phyloP scores from a whole-genome alignment of 345 rosid species.

The Excoecaria agallocha region DNA sequence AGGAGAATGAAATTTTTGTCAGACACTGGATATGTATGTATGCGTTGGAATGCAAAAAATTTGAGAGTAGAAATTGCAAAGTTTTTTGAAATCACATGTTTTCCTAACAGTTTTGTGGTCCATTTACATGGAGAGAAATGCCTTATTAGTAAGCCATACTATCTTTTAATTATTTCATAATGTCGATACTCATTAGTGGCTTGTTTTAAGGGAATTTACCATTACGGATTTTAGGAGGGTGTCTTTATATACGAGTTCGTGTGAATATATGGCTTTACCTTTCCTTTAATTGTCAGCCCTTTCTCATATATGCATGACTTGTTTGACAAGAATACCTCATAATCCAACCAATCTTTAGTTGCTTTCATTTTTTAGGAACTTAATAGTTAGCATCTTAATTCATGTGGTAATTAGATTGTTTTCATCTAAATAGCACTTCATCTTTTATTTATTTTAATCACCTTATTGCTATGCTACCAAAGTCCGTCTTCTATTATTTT shows the following conservation, averaged over 20 bases:
- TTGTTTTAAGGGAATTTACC: not conserved
- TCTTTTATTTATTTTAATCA: not conserved
- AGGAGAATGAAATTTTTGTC: not conserved
- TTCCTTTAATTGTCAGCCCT: not conserved
- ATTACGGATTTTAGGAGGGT: not conserved
- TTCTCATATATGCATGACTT: not conserved
- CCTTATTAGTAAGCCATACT: too few species aligned
- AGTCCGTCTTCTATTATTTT: slow-evolving; percentile 19
- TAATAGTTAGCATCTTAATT: not conserved
- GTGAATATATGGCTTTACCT: too few species aligned
- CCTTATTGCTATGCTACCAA: not conserved
- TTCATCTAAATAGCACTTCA: not conserved
- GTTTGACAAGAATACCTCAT: not conserved
- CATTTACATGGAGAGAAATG: too few species aligned
- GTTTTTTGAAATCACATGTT: too few species aligned
- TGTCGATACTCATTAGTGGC: not conserved
- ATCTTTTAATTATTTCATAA: not conserved
- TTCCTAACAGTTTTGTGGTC: too few species aligned
- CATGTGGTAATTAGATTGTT: not conserved
- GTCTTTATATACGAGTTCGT: not conserved
- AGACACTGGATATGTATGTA: too few species aligned
- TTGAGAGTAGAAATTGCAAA: not conserved
- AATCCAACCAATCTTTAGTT: not conserved
- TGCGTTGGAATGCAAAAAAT: not conserved
- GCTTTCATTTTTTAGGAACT: not conserved